These are phyloP conservation scores for Lepidopterella palustris DNA, from an alignment of 495 filamentous ascomycete genomes.

Conservation along the genomic window DNA sequence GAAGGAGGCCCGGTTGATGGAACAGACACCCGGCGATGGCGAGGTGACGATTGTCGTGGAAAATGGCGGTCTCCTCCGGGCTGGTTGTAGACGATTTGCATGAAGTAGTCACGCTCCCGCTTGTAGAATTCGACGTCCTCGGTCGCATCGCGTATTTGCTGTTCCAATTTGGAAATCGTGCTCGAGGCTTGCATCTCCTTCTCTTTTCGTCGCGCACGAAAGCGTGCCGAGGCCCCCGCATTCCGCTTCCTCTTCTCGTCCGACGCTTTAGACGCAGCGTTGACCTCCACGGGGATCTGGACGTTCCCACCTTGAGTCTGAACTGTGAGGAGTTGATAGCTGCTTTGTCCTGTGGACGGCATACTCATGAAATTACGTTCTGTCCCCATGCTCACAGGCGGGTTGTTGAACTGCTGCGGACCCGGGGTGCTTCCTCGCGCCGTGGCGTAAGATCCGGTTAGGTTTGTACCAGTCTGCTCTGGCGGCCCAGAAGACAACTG, in stretches of 20 bases:
- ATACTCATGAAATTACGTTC: constrained; percentile 32
- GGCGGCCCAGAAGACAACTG: constrained; percentile 13
- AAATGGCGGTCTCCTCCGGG: constrained; percentile 35
- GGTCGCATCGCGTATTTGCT: constrained; percentile 41
- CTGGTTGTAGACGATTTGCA: constrained; percentile 23
- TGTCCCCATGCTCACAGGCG: constrained; percentile 22
- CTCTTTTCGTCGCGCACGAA: constrained; percentile 81
- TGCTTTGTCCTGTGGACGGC: constrained; percentile 34
- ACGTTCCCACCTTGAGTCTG: constrained; percentile 34
- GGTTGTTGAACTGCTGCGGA: constrained; percentile 10
- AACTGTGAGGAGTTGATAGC: constrained; percentile 37
- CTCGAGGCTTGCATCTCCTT: constrained; percentile 72
- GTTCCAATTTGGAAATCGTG: constrained; percentile 58
- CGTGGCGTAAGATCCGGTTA: constrained; percentile 13
- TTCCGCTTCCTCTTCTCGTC: constrained; percentile 56
- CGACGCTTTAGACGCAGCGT: constrained; percentile 36
- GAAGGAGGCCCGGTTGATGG: constrained; percentile 11
- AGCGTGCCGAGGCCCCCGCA: constrained; percentile 84
- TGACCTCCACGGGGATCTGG: constrained; percentile 40
- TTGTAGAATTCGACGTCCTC: constrained; percentile 40
- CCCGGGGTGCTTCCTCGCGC: neutral
- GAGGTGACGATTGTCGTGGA: constrained; percentile 34
- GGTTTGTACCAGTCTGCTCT: constrained; percentile 13
- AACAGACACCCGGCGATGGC: constrained; percentile 15
- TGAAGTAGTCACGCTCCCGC: constrained; percentile 38